Evolutionary conservation across 2,329 filamentous ascomycete genomes (phyloP), one percentile per base, ranked within the genome.

Genomic region (Eutypa lata): DNA sequence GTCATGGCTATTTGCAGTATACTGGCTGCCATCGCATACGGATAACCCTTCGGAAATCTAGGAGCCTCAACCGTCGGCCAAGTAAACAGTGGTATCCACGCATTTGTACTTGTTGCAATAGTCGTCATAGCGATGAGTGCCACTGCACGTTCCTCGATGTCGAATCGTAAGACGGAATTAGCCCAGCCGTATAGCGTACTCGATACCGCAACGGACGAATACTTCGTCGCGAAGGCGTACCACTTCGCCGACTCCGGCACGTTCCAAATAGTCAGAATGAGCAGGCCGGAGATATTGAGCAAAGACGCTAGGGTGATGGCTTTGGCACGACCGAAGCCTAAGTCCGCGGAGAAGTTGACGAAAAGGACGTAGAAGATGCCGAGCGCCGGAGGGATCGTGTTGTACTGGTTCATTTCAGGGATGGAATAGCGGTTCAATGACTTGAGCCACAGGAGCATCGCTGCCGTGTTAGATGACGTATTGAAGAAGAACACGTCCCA

Each of bases 401-500:
- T 77, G 1, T 82, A 65, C 46, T 80, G 71, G 58, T 82, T 83
- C 48, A 83, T 63, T 10, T 68, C 68, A 0, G 74, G 66, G 0
- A 69, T 68, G 0, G 73, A 70, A 59, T 74, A 83, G 1, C 77
- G 69, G 0, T 74, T 65, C 13, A 83, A 58, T 50, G 75, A 79
- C 64, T 83, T 83, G 45, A 84, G 67, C 81, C 81, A 84, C 0
- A 85, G 70, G 1, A 83, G 62, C 52, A 78, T 83, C 0, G 73
- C 76, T 2, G 78, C 80, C 1, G 73, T 70, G 7, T 64, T 71
- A 1, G 73, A 75, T 14, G 73, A 65, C 4, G 73, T 71, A 51
- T 83, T 82, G 78, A 78, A 84, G 65, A 84, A 84, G 22, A 84
- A 70, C 5, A 81, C 71, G 46, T 81, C 76, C 28, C 80, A 69